Percentiles rank a stretch among this genome's conserved stretches.
Conservation (phyloP, 179 eudicot genomes). For the Gypsophila paniculata region DNA sequence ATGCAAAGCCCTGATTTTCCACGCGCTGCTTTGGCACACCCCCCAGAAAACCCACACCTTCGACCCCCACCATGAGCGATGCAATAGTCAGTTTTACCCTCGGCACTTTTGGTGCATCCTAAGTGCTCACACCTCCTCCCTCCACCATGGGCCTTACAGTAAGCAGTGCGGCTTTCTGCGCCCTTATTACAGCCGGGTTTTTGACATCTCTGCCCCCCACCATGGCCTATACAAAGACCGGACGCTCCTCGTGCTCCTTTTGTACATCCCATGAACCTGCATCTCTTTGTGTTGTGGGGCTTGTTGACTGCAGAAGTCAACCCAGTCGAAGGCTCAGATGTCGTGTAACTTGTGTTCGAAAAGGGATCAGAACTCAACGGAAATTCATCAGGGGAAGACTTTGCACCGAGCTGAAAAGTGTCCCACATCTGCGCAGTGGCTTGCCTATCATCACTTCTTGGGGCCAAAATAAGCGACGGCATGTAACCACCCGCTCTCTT, state of each 20-base stretch:
- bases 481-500: slow-evolving; percentile 81
- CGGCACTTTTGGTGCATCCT: slow-evolving; percentile 82
- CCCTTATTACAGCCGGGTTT: slow-evolving; percentile 77
- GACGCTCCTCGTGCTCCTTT: slow-evolving; percentile 83
- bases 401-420: slow-evolving; percentile 25
- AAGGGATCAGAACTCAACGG: slow-evolving; percentile 58
- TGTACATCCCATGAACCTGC: slow-evolving; percentile 57
- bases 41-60: slow-evolving; percentile 49
- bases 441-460: slow-evolving; percentile 36
- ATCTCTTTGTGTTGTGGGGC: slow-evolving; percentile 41
- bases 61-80: slow-evolving; percentile 82
- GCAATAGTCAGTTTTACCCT: slow-evolving; percentile 71
- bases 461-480: slow-evolving; percentile 64
- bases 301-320: slow-evolving; percentile 39
- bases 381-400: slow-evolving; percentile 34
- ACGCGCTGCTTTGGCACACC: slow-evolving; percentile 74
- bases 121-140: slow-evolving; percentile 69
- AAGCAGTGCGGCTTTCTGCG: slow-evolving; percentile 76
- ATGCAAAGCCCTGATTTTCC: slow-evolving; percentile 78
- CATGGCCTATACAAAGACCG: slow-evolving; percentile 78
- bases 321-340: slow-evolving; percentile 39
- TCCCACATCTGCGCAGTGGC: slow-evolving; percentile 33
- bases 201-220: slow-evolving; percentile 87
- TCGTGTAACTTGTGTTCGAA: slow-evolving; percentile 41
- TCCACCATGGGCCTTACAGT: slow-evolving; percentile 81